These are phyloP conservation scores for Podospora sp. DNA, from an alignment of 495 filamentous ascomycete species.

Conservation along the genomic window DNA sequence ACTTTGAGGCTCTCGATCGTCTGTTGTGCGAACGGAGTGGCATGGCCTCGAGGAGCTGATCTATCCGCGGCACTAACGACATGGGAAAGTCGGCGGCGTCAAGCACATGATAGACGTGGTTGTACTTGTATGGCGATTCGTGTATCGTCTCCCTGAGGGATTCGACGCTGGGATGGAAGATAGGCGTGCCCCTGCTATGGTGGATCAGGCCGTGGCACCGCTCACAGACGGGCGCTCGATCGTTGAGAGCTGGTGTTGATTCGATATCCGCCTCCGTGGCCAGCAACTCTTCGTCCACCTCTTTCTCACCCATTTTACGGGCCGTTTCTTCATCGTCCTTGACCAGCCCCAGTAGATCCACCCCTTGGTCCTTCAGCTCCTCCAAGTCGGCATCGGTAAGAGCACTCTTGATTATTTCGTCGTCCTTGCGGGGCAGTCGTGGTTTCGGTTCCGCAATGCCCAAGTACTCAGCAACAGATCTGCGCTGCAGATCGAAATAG, in stretches of 20 bases:
- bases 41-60: constrained; percentile 57
- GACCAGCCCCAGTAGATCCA: constrained; percentile 41
- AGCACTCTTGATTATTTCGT: constrained; percentile 44
- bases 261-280: constrained; percentile 22
- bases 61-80: constrained; percentile 71
- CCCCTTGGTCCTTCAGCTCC: constrained; percentile 45
- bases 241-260: constrained; percentile 3
- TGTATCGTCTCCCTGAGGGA: constrained; percentile 79
- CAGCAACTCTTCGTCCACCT: constrained; percentile 43
- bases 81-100: constrained; percentile 97
- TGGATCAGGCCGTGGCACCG: constrained; percentile 82
- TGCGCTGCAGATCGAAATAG: constrained; percentile 67
- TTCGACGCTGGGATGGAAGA: constrained; percentile 74
- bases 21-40: constrained; percentile 77
- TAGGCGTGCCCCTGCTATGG: constrained; percentile 67
- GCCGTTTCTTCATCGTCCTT: constrained; percentile 20
- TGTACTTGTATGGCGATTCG: constrained; percentile 81
- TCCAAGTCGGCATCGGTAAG: constrained; percentile 44
- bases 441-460: constrained; percentile 28
- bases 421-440: constrained; percentile 29
- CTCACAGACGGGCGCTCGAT: constrained; percentile 66
- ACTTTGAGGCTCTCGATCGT: constrained; percentile 65
- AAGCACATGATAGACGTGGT: constrained; percentile 96
- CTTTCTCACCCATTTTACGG: constrained; percentile 33
- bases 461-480: constrained; percentile 51